phyloP scores from a whole-genome alignment of 2,329 filamentous ascomycete species.

The Talaromyces rugulosus region DNA sequence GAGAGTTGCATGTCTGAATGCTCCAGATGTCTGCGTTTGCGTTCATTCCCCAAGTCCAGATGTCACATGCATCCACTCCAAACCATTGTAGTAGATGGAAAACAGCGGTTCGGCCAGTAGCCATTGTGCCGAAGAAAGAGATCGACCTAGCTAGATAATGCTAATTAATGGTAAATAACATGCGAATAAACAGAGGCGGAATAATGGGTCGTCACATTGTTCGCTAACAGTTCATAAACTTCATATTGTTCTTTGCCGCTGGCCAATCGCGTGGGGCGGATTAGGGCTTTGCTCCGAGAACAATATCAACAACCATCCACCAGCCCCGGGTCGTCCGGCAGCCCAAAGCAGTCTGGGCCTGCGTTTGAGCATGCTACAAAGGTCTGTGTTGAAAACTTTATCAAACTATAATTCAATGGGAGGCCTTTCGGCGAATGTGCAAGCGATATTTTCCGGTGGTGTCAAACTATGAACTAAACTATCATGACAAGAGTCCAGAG shows the following conservation, averaged over 20 bases:
- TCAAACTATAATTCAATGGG: not conserved
- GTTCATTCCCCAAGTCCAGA: no score
- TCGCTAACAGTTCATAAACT: not conserved
- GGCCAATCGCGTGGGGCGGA: conserved; percentile 3
- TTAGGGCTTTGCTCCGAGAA: conserved; percentile 12
- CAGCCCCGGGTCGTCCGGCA: not conserved
- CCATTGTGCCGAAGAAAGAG: not conserved
- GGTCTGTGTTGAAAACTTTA: not conserved
- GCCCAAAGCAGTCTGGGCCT: not conserved
- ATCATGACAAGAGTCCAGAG: not conserved
- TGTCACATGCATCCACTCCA: no score
- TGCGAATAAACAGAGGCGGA: not conserved
- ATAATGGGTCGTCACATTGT: not conserved
- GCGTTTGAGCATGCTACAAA: not conserved
- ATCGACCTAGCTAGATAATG: no score
- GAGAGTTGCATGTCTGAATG: not conserved
- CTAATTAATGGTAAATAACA: not conserved
- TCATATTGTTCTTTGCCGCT: conserved; percentile 11
- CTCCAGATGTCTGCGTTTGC: not conserved
- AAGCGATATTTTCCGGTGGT: not conserved
- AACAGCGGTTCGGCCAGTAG: not conserved
- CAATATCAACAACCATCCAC: conserved; percentile 6
- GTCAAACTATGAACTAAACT: not conserved
- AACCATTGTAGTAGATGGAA: not conserved
- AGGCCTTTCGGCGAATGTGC: not conserved